Evolutionary conservation across 2,329 filamentous ascomycete genomes (phyloP), one percentile per base, ranked within the genome.

Genomic region (Exophiala aquamarina): DNA sequence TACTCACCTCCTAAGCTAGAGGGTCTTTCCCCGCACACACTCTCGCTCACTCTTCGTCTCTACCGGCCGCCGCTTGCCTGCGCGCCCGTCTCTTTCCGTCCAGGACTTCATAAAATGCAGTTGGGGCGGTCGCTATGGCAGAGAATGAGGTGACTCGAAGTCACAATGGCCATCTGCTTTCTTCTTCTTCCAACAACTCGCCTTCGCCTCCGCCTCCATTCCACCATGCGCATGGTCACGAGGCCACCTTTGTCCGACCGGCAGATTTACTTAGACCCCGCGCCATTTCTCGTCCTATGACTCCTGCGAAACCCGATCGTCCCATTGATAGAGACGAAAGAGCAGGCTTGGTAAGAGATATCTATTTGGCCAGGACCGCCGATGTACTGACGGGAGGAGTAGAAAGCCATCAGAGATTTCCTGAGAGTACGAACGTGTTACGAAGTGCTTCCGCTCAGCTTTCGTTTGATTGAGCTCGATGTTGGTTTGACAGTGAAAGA

Each of bases 391-490:
- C 6, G 6, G 6, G 23, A 11, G 11, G 17, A 14, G 57, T 70
- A 95, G 91, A 85, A 85, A 75, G 86, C 87, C 55, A 91, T 97
- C 62, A 87, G 93, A 70, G 88, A 95, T 61, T 98, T 98, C 72
- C 83, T 98, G 66, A 95, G 91, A 70, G 86, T 94, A 60, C 86
- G 93, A 64, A 97, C 89, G 28, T 96, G 91, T 68, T 98, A 98
- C 75, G 93, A 98, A 72, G 93, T 98, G 58, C 79, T 98, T 38
- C 93, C 93, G 14, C 82, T 98, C 52, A 96, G 91, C 59, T 98
- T 95, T 71, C 87, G 93, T 55, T 83, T 98, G 45, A 94, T 98
- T 63, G 83, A 96, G 56, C 88, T 98, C 66, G 94, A 98, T 70
- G 97, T 90, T 54, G 85, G 91, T 54, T 79, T 98, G 49, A 83